These are phyloP conservation scores for Zygotorulaspora florentina DNA, from an alignment of 805 yeast species.

Conservation along the genomic window DNA sequence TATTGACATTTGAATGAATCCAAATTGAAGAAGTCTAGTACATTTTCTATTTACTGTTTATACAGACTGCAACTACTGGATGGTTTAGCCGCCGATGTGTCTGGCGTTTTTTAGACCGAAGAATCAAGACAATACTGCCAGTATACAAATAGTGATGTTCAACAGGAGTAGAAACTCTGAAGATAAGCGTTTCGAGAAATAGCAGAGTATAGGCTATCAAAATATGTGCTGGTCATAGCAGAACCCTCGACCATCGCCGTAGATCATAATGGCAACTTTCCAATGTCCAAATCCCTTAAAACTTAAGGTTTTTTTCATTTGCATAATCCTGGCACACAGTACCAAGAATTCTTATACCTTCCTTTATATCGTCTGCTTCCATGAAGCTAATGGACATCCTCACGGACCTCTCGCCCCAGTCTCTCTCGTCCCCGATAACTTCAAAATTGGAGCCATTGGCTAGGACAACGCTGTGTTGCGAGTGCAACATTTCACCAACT, in stretches of 20 bases:
- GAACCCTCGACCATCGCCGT: too few species aligned
- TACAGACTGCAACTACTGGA: too few species aligned
- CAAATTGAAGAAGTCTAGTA: too few species aligned
- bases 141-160: too few species aligned
- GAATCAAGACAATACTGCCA: too few species aligned
- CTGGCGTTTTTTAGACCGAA: too few species aligned
- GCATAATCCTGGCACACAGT: slow-evolving; percentile 30
- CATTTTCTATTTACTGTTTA: too few species aligned
- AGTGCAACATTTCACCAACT: slow-evolving; percentile 24
- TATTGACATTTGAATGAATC: too few species aligned
- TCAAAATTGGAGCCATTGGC: slow-evolving; percentile 81
- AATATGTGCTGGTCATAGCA: background rate
- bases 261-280: too few species aligned
- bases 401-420: slow-evolving; percentile 62
- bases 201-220: too few species aligned
- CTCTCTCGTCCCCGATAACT: slow-evolving; percentile 58
- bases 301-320: slow-evolving; percentile 8
- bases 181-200: background rate
- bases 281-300: background rate
- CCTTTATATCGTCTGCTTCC: slow-evolving; percentile 42
- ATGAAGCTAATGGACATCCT: slow-evolving; percentile 61
- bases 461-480: slow-evolving; percentile 48
- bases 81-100: too few species aligned
- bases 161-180: too few species aligned
- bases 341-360: slow-evolving; percentile 58